A percentile compares a stretch with the other conserved stretches of the same genome.
phyloP scores from a whole-genome alignment of 2,329 filamentous ascomycete species.

The Tolypocladium ovalisporum region DNA sequence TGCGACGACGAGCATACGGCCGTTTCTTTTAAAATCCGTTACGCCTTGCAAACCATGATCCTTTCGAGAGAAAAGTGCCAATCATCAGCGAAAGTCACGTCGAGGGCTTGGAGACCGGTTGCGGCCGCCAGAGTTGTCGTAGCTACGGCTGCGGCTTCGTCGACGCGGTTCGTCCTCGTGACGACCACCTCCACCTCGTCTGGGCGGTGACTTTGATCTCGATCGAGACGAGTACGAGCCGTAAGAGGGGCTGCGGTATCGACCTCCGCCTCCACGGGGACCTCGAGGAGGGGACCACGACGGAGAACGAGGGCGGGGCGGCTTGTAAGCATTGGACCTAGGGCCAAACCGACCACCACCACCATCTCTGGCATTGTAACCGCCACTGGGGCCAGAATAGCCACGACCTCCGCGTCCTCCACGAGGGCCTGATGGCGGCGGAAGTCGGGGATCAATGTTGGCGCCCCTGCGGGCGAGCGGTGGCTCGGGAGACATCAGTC shows the following conservation, averaged over 20 bases:
- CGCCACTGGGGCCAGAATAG: slow-evolving; percentile 9
- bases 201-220: slow-evolving; percentile 30
- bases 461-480: slow-evolving; percentile 56
- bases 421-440: slow-evolving; percentile 18
- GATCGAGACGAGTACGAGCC: slow-evolving; percentile 37
- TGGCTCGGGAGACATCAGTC: slow-evolving; percentile 72
- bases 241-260: slow-evolving; percentile 34
- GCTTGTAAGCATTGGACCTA: slow-evolving; percentile 49
- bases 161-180: slow-evolving; percentile 23
- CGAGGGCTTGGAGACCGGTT: slow-evolving; percentile 28
- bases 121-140: slow-evolving; percentile 28
- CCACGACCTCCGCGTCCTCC: slow-evolving; percentile 21
- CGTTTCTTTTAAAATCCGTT: background rate
- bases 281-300: slow-evolving; percentile 26
- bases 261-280: slow-evolving; percentile 20
- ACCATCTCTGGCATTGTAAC: slow-evolving; percentile 21
- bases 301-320: slow-evolving; percentile 36
- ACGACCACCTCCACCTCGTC: slow-evolving; percentile 18
- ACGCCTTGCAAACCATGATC: background rate
- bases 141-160: slow-evolving; percentile 39
- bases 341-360: slow-evolving; percentile 28
- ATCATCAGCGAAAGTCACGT: slow-evolving; percentile 20
- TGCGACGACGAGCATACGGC: background rate
- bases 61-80: background rate
- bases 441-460: slow-evolving; percentile 40